Conservation (phyloP, 2,329 filamentous ascomycete species). For the Onygenales sp. region DNA sequence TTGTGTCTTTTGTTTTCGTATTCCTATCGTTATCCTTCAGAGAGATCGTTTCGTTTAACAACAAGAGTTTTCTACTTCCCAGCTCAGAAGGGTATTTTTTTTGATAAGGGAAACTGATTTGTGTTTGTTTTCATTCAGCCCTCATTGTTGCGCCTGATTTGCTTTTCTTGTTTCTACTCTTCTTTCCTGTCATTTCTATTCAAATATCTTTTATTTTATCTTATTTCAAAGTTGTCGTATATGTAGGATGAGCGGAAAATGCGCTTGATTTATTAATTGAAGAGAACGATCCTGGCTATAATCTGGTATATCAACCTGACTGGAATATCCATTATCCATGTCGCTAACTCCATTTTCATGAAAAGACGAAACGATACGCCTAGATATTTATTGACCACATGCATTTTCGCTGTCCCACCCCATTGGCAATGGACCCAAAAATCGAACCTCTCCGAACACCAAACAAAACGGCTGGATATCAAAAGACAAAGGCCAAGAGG, state of each 20-base stretch:
- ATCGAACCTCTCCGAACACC: no score
- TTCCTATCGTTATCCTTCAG: not conserved
- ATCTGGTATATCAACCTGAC: slow-evolving; percentile 1
- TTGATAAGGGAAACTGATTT: not conserved
- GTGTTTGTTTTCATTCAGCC: not conserved
- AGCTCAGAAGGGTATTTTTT: not conserved
- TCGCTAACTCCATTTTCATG: not conserved
- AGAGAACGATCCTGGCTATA: not conserved
- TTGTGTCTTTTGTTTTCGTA: not conserved
- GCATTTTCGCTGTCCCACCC: not conserved
- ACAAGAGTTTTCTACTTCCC: not conserved
- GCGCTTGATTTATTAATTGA: not conserved
- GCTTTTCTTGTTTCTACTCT: not conserved
- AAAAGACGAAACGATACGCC: not conserved
- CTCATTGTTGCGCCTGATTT: not conserved
- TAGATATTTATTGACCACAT: not conserved
- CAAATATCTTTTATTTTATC: not conserved
- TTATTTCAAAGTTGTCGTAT: not conserved
- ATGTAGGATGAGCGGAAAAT: not conserved
- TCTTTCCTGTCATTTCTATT: not conserved
- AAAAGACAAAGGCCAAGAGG: not conserved
- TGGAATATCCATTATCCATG: not conserved
- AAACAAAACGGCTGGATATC: not conserved
- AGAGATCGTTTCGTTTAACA: not conserved
- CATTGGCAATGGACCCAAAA: no score